Percentiles rank a stretch among this genome's conserved stretches.
These are phyloP conservation scores for Leccinum subrobustum DNA, from an alignment of 1,284 basidiomycete species.

Conservation along the genomic window DNA sequence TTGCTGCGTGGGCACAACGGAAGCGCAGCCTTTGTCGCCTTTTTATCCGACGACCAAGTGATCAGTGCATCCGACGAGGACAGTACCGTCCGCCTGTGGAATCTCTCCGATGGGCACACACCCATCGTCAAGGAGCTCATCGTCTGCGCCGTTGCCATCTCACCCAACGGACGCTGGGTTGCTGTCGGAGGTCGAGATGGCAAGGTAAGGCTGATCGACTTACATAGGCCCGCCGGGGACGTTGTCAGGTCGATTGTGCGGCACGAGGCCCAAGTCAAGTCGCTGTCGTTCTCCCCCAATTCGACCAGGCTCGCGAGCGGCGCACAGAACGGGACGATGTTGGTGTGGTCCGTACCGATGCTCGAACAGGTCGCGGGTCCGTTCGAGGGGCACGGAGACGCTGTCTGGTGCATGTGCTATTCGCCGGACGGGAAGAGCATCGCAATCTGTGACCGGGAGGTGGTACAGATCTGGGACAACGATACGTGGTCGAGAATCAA, in stretches of 20 bases:
- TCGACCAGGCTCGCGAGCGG: constrained; percentile 20
- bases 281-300: constrained; percentile 24
- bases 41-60: constrained; percentile 14
- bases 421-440: constrained; percentile 21
- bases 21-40: constrained; percentile 14
- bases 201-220: constrained; percentile 12
- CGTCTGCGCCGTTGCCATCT: constrained; percentile 7
- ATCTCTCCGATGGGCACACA: constrained; percentile 3
- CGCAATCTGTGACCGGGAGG: constrained; percentile 24
- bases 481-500: constrained; percentile 1
- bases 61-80: constrained; percentile 23
- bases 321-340: constrained; percentile 17
- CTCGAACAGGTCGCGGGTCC: constrained; percentile 11
- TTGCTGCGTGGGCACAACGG: constrained; percentile 16
- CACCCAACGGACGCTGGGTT: constrained; percentile 17
- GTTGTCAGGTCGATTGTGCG: constrained; percentile 2
- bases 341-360: constrained; percentile 22
- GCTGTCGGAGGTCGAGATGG: constrained; percentile 22
- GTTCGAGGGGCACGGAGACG: constrained; percentile 13
- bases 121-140: constrained; percentile 6
- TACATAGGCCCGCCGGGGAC: not conserved
- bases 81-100: constrained; percentile 20
- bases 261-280: constrained; percentile 13
- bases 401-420: constrained; percentile 22
- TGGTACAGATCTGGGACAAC: constrained; percentile 21